Evolutionary conservation across 2,329 filamentous ascomycete species (phyloP), one percentile per base, ranked within the genome.

Genomic region (Cadophora luteo-olivacea): DNA sequence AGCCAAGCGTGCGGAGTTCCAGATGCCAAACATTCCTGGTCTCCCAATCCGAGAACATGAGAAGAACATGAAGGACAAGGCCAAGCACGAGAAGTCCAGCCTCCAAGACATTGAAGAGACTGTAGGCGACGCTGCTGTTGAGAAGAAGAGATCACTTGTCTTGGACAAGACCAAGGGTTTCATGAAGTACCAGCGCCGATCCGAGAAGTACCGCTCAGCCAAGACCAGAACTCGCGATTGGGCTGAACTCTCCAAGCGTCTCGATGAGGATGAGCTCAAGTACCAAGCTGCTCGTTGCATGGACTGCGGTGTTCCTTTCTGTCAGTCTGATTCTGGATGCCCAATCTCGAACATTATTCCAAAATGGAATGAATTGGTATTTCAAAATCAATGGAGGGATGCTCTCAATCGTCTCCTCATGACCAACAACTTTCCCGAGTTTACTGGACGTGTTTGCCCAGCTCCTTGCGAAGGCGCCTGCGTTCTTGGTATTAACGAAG

Each of bases 371-470:
- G 94, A 97, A 70, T 72, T 97, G 9, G 88, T 97, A 0, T 89
- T 89, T 77, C 84, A 58, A 68, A 86, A 88, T 60, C 90, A 97
- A 71, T 98, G 95, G 95, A 88, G 90, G 74, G 94, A 97, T 81
- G 95, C 95, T 29, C 88, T 97, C 4, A 95, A 97, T 81, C 89
- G 93, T 69, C 86, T 98, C 12, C 85, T 97, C 65, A 95, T 97
- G 92, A 97, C 95, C 73, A 97, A 98, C 85, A 97, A 97, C 83
- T 97, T 98, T 86, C 95, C 95, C 4, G 95, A 98, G 79, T 97
- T 97, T 81, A 98, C 95, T 75, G 95, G 95, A 67, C 94, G 95
- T 84, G 95, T 97, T 68, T 98, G 95, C 81, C 95, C 95, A 68
- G 95, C 95, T 77, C 95, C 95, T 81, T 98, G 95, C 76, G 95